These are phyloP conservation scores for Botrytis fragariae DNA, from an alignment of 2,329 filamentous ascomycete genomes.

Conservation along the genomic window DNA sequence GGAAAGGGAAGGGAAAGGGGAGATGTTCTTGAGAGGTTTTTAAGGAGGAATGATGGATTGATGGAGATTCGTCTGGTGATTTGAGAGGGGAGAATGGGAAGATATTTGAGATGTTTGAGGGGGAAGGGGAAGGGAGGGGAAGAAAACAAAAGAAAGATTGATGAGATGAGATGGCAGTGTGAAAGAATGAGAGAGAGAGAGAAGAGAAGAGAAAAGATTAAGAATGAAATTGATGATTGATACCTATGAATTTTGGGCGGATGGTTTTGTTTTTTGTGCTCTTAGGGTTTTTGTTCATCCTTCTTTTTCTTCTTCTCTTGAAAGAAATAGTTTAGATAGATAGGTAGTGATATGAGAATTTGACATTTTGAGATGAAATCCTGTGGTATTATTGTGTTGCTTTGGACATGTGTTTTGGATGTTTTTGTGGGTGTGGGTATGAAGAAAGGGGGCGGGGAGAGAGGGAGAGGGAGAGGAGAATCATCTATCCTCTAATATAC, in stretches of 20 bases:
- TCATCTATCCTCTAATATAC: too few species aligned
- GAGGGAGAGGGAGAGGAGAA: too few species aligned
- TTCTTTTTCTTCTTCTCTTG: background rate
- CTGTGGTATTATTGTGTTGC: background rate
- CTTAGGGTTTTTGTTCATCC: background rate
- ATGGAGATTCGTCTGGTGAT: background rate
- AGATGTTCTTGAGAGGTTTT: background rate
- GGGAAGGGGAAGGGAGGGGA: background rate
- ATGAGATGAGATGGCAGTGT: background rate
- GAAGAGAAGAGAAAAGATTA: background rate
- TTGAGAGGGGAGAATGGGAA: background rate
- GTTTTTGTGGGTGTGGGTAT: too few species aligned
- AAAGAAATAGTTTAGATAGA: background rate
- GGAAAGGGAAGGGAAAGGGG: too few species aligned
- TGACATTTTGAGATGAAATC: background rate
- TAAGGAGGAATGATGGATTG: too few species aligned
- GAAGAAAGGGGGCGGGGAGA: too few species aligned
- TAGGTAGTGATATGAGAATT: background rate
- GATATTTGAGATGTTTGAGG: background rate
- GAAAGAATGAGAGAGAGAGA: background rate
- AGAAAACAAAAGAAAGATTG: background rate
- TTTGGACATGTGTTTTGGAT: background rate
- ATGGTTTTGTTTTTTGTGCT: background rate
- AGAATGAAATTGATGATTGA: slow-evolving; percentile 16
- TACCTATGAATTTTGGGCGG: slow-evolving; percentile 13